phyloP scores from a whole-genome alignment of 225 moss, liverwort and hornwort genomes.

The Marchantia paleacea region DNA sequence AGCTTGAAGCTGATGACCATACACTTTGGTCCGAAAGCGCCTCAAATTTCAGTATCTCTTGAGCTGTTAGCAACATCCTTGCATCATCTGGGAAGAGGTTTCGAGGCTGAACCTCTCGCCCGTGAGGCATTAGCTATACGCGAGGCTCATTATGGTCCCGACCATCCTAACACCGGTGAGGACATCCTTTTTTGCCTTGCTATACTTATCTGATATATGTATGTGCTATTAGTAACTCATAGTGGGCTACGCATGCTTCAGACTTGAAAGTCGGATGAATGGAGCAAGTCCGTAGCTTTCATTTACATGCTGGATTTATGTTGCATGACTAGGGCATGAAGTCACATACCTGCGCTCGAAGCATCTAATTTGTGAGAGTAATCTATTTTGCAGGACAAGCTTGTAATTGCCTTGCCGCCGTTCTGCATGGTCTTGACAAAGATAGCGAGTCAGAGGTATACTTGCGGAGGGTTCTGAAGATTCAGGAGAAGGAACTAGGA shows the following conservation, averaged over 20 bases:
- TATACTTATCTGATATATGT: not conserved
- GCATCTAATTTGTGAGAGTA: not conserved
- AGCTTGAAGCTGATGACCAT: constrained; percentile 63
- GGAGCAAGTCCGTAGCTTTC: not conserved
- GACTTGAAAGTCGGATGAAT: not conserved
- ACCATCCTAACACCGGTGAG: constrained; percentile 69
- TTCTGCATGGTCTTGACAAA: constrained; percentile 63
- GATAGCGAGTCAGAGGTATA: constrained; percentile 53
- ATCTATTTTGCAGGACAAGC: constrained; percentile 65
- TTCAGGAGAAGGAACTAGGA: constrained; percentile 78
- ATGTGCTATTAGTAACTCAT: not conserved
- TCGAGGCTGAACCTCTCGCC: constrained; percentile 81
- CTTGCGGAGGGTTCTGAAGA: constrained; percentile 67
- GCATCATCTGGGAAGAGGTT: constrained; percentile 66
- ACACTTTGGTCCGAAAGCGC: constrained; percentile 70
- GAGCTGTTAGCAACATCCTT: constrained; percentile 78
- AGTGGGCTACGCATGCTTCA: not conserved
- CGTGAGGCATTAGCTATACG: constrained; percentile 77
- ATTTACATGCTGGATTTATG: not conserved
- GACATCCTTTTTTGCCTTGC: not conserved
- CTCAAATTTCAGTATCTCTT: constrained; percentile 64
- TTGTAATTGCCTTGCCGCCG: constrained; percentile 87
- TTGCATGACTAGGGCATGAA: not conserved
- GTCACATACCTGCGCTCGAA: not conserved
- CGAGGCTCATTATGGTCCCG: constrained; percentile 63